A percentile compares a stretch with the other conserved stretches of the same genome.
phyloP scores from a whole-genome alignment of 2,329 filamentous ascomycete species.

The Diaporthe vexans region DNA sequence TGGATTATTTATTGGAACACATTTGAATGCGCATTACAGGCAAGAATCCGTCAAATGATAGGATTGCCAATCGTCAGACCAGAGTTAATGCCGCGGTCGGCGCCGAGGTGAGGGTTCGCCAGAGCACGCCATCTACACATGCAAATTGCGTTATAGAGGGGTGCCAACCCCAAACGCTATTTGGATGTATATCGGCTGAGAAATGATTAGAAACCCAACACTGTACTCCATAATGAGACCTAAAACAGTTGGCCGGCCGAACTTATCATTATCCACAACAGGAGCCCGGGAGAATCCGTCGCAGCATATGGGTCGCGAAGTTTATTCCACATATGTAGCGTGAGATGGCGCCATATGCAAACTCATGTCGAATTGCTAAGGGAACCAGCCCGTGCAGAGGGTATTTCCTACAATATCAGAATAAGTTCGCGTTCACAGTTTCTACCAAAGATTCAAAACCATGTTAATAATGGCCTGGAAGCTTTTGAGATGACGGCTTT shows the following conservation, averaged over 20 bases:
- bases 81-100: constrained; percentile 27
- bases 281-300: background rate
- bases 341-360: background rate
- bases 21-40: background rate
- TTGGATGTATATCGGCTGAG: background rate
- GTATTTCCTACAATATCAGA: no score
- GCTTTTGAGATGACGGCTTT: no score
- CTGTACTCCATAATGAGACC: background rate
- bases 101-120: constrained; percentile 9
- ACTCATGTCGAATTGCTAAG: background rate
- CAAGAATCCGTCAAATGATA: background rate
- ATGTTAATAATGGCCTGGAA: no score
- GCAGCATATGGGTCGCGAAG: background rate
- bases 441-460: no score
- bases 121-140: constrained; percentile 39
- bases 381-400: accelerated
- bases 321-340: background rate
- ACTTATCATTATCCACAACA: background rate
- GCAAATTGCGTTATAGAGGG: constrained; percentile 42
- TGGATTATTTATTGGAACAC: background rate
- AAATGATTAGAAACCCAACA: background rate
- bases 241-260: background rate
- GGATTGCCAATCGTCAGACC: background rate
- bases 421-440: no score
- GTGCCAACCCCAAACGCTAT: background rate